These are phyloP conservation scores for Phytophthora pistaciae DNA, from an alignment of 352 stramenopile genomes.

Conservation along the genomic window DNA sequence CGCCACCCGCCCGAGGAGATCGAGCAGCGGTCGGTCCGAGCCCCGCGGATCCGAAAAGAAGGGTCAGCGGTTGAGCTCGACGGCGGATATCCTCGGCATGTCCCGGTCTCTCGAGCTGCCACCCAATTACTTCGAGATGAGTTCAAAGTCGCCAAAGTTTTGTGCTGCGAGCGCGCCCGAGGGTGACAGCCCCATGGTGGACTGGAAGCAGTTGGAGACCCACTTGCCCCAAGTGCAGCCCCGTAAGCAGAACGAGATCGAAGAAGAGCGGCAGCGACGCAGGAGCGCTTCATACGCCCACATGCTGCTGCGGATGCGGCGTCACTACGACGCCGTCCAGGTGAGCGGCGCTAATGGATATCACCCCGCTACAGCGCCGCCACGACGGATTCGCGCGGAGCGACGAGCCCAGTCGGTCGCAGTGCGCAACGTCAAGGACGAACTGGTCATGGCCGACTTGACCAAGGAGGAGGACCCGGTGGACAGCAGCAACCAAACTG, in stretches of 20 bases:
- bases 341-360: slow-evolving; percentile 22
- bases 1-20: slow-evolving; percentile 12
- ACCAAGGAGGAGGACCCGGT: neutral
- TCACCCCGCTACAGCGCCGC: slow-evolving; percentile 24
- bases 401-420: slow-evolving; percentile 30
- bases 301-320: slow-evolving; percentile 39
- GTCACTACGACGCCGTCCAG: slow-evolving; percentile 38
- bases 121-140: slow-evolving; percentile 38
- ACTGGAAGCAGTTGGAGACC: slow-evolving; percentile 19
- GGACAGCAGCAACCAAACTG: neutral
- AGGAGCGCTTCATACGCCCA: slow-evolving; percentile 29
- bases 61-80: slow-evolving; percentile 25
- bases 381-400: slow-evolving; percentile 26
- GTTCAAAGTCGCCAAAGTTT: slow-evolving; percentile 25
- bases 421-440: slow-evolving; percentile 5
- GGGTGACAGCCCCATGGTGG: slow-evolving; percentile 2
- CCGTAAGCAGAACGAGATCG: slow-evolving; percentile 25
- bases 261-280: slow-evolving; percentile 39
- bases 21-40: slow-evolving; percentile 13
- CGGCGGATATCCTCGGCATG: slow-evolving; percentile 40
- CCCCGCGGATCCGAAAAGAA: slow-evolving; percentile 28
- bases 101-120: slow-evolving; percentile 29
- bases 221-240: slow-evolving; percentile 14
- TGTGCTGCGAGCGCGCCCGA: slow-evolving; percentile 10
- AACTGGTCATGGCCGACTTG: slow-evolving; percentile 6